Evolutionary conservation across 2,329 filamentous ascomycete genomes (phyloP), one percentile per base, ranked within the genome.

Genomic region (Zalaria obscura): DNA sequence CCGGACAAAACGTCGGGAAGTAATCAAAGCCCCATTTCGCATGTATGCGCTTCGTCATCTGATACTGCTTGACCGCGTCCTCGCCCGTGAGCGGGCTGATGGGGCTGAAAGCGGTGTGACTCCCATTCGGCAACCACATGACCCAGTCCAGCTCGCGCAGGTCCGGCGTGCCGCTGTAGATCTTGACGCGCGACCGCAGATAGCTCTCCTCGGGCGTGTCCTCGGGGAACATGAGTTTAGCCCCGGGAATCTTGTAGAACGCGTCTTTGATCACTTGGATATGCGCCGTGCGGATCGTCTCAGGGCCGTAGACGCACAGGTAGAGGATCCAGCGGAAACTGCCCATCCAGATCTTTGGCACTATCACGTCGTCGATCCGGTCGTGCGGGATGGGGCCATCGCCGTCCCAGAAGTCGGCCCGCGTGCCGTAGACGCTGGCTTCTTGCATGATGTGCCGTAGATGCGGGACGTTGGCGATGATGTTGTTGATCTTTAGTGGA

Each of bases 251-350:
- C 9, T 52, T 50, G 3, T 51, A 50, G 49, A 72, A 72, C 2
- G 62, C 57, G 1, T 52, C 46, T 50, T 69, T 65, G 48, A 72
- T 62, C 6, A 64, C 53, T 4, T 55, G 53, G n/a, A 60, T 45
- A 43, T 57, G 50, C 10, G 48, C 49, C 9, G 55, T 48, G n/a
- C 55, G 54, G 8, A 55, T 45, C 4, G 53, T 46, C 11, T 45
- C 33, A 8, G 59, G 56, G 1, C 59, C 59, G 40, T 62, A 62
- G 6, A 60, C 57, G 18, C 66, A 66, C 10, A 68, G 67, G 49
- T 72, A 72, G 53, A 71, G 70, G 40, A 67, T 64, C 68, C 69
- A 72, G 1, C 64, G 53, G n/a, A 65, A 66, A 0, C 70, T 55
- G 28, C 59, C 55, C 18, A 18, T 18, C 18, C 18, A 18, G 4